These are phyloP conservation scores for Lasiodiplodia theobromae DNA, from an alignment of 2,329 filamentous ascomycete species.

Conservation along the genomic window DNA sequence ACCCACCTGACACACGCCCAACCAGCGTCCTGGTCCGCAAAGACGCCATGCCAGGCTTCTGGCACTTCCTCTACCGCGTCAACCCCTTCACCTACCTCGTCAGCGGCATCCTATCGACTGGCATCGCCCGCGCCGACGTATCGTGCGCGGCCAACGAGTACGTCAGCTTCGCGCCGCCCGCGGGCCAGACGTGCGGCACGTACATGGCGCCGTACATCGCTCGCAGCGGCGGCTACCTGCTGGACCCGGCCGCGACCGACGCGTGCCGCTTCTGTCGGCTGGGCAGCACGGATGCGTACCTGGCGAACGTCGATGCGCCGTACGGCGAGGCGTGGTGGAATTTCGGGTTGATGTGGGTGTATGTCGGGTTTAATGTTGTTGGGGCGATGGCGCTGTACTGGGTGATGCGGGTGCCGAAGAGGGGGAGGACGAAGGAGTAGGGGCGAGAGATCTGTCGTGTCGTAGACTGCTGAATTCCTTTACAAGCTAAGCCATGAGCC, in stretches of 20 bases:
- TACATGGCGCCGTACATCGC: slow-evolving; percentile 56
- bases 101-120: slow-evolving; percentile 71
- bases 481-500: too few species aligned
- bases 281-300: slow-evolving; percentile 50
- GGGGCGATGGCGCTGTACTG: slow-evolving; percentile 60
- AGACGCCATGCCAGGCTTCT: slow-evolving; percentile 69
- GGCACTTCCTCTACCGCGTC: slow-evolving; percentile 79
- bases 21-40: slow-evolving; percentile 69
- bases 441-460: too few species aligned
- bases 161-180: neutral
- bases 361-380: slow-evolving; percentile 56
- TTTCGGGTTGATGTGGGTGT: slow-evolving; percentile 62
- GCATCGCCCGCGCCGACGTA: slow-evolving; percentile 63
- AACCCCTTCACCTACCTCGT: slow-evolving; percentile 81
- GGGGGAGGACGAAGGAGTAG: slow-evolving; percentile 38
- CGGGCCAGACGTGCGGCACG: slow-evolving; percentile 63
- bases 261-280: too few species aligned
- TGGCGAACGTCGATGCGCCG: slow-evolving; percentile 49
- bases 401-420: slow-evolving; percentile 58
- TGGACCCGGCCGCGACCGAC: slow-evolving; percentile 40
- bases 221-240: slow-evolving; percentile 44
- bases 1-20: neutral
- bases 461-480: too few species aligned
- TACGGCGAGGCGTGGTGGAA: slow-evolving; percentile 59
- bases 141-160: neutral